These are phyloP conservation scores for Atkinsonella texensis DNA, from an alignment of 2,329 filamentous ascomycete genomes.

Conservation along the genomic window DNA sequence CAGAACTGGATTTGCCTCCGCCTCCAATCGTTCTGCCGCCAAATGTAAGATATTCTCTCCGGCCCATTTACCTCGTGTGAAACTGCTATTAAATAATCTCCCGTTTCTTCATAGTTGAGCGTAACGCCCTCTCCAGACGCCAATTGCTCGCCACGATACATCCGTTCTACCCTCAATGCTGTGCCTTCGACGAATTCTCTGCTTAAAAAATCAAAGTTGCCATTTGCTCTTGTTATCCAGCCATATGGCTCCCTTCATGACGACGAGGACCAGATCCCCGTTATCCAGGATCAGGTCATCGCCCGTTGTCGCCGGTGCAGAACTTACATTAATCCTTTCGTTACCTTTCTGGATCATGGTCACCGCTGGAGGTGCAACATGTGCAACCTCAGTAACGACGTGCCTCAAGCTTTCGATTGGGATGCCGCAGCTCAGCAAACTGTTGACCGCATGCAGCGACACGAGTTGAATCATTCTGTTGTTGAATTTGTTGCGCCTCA, in stretches of 20 bases:
- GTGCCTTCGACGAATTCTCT: slow-evolving; percentile 86
- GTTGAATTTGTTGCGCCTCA: slow-evolving; percentile 97
- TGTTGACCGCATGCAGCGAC: slow-evolving; percentile 81
- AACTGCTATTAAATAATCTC: slow-evolving; percentile 26
- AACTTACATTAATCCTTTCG: slow-evolving; percentile 96
- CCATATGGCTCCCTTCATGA: slow-evolving; percentile 91
- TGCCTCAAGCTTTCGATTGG: slow-evolving; percentile 99
- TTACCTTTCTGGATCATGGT: slow-evolving; percentile 90
- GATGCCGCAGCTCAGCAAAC: slow-evolving; percentile 84
- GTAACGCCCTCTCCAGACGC: slow-evolving; percentile 83
- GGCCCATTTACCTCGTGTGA: background rate
- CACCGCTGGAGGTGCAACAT: slow-evolving; percentile 99
- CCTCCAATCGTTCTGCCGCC: slow-evolving; percentile 83
- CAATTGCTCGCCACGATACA: slow-evolving; percentile 88
- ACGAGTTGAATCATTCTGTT: slow-evolving; percentile 91
- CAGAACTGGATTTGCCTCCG: slow-evolving; percentile 81
- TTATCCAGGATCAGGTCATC: slow-evolving; percentile 95
- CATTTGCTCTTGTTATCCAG: slow-evolving; percentile 91
- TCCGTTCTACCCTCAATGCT: slow-evolving; percentile 89
- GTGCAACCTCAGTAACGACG: slow-evolving; percentile 97
- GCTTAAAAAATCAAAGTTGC: slow-evolving; percentile 92
- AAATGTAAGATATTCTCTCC: slow-evolving; percentile 53
- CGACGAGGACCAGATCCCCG: slow-evolving; percentile 77
- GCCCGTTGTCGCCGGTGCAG: slow-evolving; percentile 90
- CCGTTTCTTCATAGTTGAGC: slow-evolving; percentile 48